These are phyloP conservation scores for Heliamphora exappendiculata DNA, from an alignment of 148 eudicot genomes.

Conservation along the genomic window DNA sequence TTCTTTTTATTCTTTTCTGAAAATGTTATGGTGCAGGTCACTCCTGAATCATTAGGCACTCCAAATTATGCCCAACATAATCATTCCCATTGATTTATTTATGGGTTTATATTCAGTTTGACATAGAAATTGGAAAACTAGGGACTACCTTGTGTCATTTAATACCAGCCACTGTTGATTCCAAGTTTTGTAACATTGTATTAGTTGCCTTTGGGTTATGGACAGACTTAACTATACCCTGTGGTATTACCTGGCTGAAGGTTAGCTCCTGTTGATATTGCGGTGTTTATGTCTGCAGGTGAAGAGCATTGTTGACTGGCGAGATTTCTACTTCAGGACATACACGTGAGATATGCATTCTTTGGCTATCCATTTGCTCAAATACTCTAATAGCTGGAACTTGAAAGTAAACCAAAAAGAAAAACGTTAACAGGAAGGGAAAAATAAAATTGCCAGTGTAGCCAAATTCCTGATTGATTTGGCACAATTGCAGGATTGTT, in stretches of 20 bases:
- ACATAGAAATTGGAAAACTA: background rate
- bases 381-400: background rate
- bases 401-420: background rate
- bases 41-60: background rate
- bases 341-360: constrained; percentile 48
- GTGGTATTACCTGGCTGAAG: background rate
- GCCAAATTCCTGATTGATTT: background rate
- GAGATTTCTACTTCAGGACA: constrained; percentile 67
- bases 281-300: constrained; percentile 41
- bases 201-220: background rate
- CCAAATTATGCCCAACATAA: background rate
- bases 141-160: background rate
- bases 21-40: background rate
- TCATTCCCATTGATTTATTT: background rate
- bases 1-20: background rate
- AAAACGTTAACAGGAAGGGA: background rate
- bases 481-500: background rate
- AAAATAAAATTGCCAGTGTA: background rate
- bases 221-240: background rate
- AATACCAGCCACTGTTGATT: background rate
- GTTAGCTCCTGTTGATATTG: background rate
- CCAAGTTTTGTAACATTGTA: background rate
- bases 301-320: constrained; percentile 89
- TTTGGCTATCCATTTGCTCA: background rate
- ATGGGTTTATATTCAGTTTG: background rate